These are phyloP conservation scores for Aspergillus saccharolyticus DNA, from an alignment of 495 filamentous ascomycete genomes.

Conservation along the genomic window DNA sequence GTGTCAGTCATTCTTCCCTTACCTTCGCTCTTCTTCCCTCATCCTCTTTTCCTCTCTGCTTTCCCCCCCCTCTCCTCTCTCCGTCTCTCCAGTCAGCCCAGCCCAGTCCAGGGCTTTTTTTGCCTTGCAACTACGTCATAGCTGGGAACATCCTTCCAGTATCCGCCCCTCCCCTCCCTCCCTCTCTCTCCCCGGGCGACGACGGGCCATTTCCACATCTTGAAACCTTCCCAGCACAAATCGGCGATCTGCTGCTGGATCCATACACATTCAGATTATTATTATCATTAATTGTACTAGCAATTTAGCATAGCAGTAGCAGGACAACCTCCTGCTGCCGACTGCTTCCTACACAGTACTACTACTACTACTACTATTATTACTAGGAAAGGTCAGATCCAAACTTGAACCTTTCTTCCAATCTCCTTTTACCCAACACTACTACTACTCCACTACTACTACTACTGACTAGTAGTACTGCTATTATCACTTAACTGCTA, in stretches of 20 bases:
- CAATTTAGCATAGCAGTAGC: slow-evolving; percentile 5
- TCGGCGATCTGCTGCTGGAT: slow-evolving; percentile 29
- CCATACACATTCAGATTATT: neutral
- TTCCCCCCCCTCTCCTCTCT: neutral
- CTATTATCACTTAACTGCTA: neutral
- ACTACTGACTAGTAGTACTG: slow-evolving; percentile 1
- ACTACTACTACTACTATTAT: too few relatives aligned
- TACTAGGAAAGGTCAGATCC: slow-evolving; percentile 24
- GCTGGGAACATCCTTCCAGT: slow-evolving; percentile 8
- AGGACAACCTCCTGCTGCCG: slow-evolving; percentile 15
- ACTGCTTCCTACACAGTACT: slow-evolving; percentile 8
- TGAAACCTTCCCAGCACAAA: slow-evolving; percentile 12
- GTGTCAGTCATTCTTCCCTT: too few relatives aligned
- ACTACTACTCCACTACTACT: slow-evolving; percentile 8
- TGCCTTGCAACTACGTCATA: slow-evolving; percentile 42
- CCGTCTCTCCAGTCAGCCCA: neutral
- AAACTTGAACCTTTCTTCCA: slow-evolving; percentile 20
- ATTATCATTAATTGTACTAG: neutral
- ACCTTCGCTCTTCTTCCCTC: neutral
- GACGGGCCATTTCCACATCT: slow-evolving; percentile 26
- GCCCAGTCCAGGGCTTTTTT: slow-evolving; percentile 11
- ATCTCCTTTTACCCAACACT: slow-evolving; percentile 5
- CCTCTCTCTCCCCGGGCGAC: slow-evolving; percentile 18
- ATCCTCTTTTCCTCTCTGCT: neutral
- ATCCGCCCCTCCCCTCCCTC: too few relatives aligned